phyloP scores from a whole-genome alignment of 495 filamentous ascomycete species.

The Penicillium manginii region DNA sequence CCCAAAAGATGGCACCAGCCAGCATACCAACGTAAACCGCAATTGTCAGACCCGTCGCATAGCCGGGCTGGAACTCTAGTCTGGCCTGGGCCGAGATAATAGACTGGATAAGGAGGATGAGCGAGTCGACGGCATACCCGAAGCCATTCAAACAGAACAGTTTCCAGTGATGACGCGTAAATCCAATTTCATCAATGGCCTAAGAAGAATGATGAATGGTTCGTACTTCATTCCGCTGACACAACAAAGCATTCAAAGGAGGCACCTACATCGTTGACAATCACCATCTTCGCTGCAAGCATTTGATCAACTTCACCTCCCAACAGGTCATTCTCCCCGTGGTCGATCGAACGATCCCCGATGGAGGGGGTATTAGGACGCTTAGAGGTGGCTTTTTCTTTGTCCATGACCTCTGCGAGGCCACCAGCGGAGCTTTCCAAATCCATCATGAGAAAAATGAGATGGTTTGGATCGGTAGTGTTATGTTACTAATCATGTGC shows the following conservation, averaged over 20 bases:
- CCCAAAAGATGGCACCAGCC: conserved; percentile 59
- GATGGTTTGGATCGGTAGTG: neutral
- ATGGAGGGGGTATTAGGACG: conserved; percentile 7
- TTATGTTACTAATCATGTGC: too few species aligned
- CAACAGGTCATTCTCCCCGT: conserved; percentile 54
- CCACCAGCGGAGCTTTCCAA: conserved; percentile 17
- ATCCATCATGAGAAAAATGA: conserved; percentile 16
- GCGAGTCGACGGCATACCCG: conserved; percentile 71
- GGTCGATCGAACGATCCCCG: conserved; percentile 22
- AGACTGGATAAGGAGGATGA: conserved; percentile 68
- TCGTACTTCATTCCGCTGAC: too few species aligned
- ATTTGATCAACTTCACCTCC: conserved; percentile 61
- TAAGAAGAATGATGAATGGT: neutral
- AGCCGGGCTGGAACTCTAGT: conserved; percentile 59
- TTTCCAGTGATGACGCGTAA: conserved; percentile 69
- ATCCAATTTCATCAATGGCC: conserved; percentile 76
- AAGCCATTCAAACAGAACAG: conserved; percentile 70
- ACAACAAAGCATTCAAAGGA: neutral
- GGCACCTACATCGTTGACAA: conserved; percentile 67
- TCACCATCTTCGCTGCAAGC: conserved; percentile 67
- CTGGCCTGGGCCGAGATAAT: conserved; percentile 59
- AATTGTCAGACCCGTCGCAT: conserved; percentile 58
- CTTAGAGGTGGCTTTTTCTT: conserved; percentile 8
- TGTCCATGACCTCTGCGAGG: neutral
- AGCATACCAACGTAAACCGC: conserved; percentile 61